Evolutionary conservation across 2,329 filamentous ascomycete genomes (phyloP).

Genomic region (Fusarium sp.): DNA sequence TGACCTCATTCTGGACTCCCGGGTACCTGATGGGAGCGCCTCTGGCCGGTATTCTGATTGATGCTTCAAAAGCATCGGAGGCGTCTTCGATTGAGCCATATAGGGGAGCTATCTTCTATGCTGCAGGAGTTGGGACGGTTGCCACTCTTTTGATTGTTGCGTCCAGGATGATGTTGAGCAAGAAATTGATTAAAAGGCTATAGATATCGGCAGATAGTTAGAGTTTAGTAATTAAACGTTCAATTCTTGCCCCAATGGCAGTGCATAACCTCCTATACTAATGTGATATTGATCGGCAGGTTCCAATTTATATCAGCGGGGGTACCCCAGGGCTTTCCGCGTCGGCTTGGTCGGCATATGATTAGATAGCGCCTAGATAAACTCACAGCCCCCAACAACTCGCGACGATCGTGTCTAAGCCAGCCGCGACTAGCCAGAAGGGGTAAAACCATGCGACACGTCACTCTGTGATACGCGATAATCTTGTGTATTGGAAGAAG

Average conservation of each 20-base stretch:
- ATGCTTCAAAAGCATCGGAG: not conserved
- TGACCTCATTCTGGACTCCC: conserved; percentile 10
- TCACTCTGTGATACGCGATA: not conserved
- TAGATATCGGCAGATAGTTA: not conserved
- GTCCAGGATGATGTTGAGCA: conserved; percentile 1
- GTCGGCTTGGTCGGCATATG: conserved; percentile 2
- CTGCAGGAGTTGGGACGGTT: conserved; percentile 1
- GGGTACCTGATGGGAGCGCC: conserved; percentile 8
- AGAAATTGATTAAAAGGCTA: not conserved
- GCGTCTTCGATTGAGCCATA: conserved; percentile 9
- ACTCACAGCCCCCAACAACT: conserved; percentile 1
- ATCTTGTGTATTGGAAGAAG: not conserved
- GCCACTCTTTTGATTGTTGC: not conserved
- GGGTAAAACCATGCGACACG: not conserved
- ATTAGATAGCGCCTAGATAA: conserved; percentile 25
- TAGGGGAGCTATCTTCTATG: conserved; percentile 16
- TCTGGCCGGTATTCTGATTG: conserved; percentile 3
- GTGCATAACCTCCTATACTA: too few species aligned
- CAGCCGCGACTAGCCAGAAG: not conserved
- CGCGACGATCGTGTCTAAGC: not conserved
- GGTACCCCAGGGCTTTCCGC: not conserved
- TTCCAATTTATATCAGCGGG: not conserved
- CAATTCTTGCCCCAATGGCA: too few species aligned
- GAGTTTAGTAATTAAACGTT: not conserved
- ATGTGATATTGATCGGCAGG: not conserved